Evolutionary conservation across 441 rosid species (phyloP).

Genomic region (Aleurites moluccanus): DNA sequence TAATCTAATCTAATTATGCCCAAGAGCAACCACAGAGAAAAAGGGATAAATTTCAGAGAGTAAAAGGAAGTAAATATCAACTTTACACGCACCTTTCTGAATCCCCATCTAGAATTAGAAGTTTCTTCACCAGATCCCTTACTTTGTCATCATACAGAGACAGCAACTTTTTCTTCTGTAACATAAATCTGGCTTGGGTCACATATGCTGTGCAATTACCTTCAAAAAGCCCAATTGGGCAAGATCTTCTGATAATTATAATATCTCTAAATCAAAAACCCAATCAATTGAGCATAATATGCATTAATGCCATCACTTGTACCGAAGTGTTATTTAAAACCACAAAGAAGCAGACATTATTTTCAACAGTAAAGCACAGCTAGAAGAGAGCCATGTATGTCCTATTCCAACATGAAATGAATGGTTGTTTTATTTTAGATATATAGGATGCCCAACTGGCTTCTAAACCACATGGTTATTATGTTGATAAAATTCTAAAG

Average conservation of each 20-base stretch:
- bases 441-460: neutral
- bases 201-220: constrained; percentile 12
- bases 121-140: constrained; percentile 69
- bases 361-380: neutral
- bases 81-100: constrained; percentile 48
- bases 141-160: constrained; percentile 66
- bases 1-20: neutral
- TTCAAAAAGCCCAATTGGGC: constrained; percentile 2
- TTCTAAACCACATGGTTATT: neutral
- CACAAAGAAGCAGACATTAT: neutral
- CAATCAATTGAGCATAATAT: constrained; percentile 9
- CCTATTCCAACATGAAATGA: neutral
- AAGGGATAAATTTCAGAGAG: neutral
- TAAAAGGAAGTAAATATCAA: neutral
- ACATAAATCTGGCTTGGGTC: constrained; percentile 30
- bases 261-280: no score
- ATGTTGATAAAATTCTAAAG: neutral
- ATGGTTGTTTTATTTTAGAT: neutral
- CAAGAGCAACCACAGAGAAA: neutral
- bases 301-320: neutral
- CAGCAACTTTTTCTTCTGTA: constrained; percentile 66
- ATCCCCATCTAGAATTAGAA: constrained; percentile 63
- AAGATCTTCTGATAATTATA: no score
- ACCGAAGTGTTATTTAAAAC: neutral
- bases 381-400: neutral